Conservation (phyloP, 306 rosid genomes). For the Fragaria nilgerrensis region DNA sequence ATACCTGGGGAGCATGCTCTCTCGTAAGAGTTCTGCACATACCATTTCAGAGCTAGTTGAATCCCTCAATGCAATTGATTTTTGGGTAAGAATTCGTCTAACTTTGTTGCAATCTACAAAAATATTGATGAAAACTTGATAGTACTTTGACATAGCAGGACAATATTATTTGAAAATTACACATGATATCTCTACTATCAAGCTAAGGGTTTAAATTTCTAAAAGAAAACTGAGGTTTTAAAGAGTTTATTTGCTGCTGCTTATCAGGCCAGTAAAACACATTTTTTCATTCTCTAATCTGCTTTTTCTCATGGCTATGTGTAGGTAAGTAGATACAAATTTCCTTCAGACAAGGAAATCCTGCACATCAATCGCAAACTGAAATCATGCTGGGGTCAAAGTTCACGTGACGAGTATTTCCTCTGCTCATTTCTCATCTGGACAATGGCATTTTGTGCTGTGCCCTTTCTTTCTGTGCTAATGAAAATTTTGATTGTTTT, state of each 20-base stretch:
- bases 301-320: constrained; percentile 19
- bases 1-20: constrained; percentile 51
- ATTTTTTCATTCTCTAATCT: constrained; percentile 28
- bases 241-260: neutral
- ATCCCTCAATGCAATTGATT: constrained; percentile 56
- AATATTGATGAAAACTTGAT: constrained; percentile 1
- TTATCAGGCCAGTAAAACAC: neutral
- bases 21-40: constrained; percentile 53
- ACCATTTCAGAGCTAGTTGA: constrained; percentile 61
- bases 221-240: neutral
- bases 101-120: constrained; percentile 9
- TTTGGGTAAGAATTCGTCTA: constrained; percentile 54
- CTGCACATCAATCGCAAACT: constrained; percentile 83
- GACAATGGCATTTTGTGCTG: neutral
- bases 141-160: neutral
- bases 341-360: constrained; percentile 82
- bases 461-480: neutral
- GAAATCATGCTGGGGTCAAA: constrained; percentile 87
- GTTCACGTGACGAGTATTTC: constrained; percentile 77
- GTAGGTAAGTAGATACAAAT: constrained; percentile 59
- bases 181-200: neutral
- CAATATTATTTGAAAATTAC: neutral
- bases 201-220: neutral
- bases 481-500: constrained; percentile 23
- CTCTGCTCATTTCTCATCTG: constrained; percentile 27